A percentile compares a stretch with the other conserved stretches of the same genome.
Conservation (phyloP, 495 filamentous ascomycete genomes). For the Neurospora tetrasperma region DNA sequence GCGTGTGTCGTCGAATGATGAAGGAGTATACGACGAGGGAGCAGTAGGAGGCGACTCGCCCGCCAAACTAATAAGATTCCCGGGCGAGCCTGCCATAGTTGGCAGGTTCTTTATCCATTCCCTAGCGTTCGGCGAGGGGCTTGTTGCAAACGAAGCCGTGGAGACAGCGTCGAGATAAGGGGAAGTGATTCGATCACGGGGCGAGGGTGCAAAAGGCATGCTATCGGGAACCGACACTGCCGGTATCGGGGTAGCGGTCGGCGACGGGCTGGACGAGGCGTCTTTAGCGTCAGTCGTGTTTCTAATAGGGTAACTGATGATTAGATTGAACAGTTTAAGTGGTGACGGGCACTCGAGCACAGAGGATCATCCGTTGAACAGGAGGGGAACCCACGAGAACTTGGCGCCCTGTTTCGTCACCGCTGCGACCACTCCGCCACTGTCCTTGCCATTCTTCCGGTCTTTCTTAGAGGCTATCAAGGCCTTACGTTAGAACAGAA, state of each 20-base stretch:
- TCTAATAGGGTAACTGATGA: conserved; percentile 6
- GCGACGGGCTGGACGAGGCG: conserved; percentile 30
- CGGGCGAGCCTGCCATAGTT: conserved; percentile 42
- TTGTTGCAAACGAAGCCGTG: conserved; percentile 35
- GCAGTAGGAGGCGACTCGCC: conserved; percentile 44
- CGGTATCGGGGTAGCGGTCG: conserved; percentile 13
- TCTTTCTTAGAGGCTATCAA: conserved; percentile 37
- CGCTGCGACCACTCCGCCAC: conserved; percentile 40
- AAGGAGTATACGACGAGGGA: conserved; percentile 43
- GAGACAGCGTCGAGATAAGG: conserved; percentile 35
- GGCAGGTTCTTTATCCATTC: conserved; percentile 42
- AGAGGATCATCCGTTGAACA: background rate
- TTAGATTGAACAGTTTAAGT: background rate
- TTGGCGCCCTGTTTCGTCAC: conserved; percentile 42
- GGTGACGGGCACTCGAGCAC: background rate
- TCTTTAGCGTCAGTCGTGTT: conserved; percentile 26
- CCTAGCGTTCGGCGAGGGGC: conserved; percentile 37
- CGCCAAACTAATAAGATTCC: conserved; percentile 42
- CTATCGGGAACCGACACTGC: background rate
- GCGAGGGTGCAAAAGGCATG: background rate
- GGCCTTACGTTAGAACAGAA: conserved; percentile 1
- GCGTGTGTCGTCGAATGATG: conserved; percentile 42
- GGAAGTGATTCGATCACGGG: conserved; percentile 22
- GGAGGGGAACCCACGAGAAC: conserved; percentile 32
- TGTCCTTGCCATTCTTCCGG: conserved; percentile 43